These are phyloP conservation scores for Cutaneotrichosporon sp. DNA, from an alignment of 1,284 basidiomycete species.

Conservation along the genomic window DNA sequence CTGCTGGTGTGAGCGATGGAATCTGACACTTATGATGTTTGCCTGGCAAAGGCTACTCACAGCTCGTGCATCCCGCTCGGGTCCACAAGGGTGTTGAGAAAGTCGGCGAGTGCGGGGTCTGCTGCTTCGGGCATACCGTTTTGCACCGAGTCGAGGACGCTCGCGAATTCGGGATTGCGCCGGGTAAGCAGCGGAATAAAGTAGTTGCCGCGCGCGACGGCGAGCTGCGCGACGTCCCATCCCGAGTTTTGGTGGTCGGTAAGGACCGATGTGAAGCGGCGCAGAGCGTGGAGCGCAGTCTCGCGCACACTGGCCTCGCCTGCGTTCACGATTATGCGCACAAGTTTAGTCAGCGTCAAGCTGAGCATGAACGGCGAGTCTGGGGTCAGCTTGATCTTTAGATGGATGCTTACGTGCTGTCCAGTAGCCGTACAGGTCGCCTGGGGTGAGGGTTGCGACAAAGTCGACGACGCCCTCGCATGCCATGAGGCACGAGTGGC, in stretches of 20 bases:
- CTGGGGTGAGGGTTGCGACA: background rate
- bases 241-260: slow-evolving; percentile 8
- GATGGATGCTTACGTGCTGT: slow-evolving; percentile 2
- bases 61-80: slow-evolving; percentile 10
- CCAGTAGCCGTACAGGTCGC: slow-evolving; percentile 10
- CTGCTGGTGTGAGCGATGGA: slow-evolving; percentile 4
- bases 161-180: slow-evolving; percentile 9
- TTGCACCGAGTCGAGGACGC: slow-evolving; percentile 7
- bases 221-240: slow-evolving; percentile 9
- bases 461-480: slow-evolving; percentile 8
- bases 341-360: slow-evolving; percentile 8
- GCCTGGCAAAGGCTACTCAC: slow-evolving; percentile 1
- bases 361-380: slow-evolving; percentile 12
- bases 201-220: slow-evolving; percentile 9
- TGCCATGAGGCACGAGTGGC: slow-evolving; percentile 10
- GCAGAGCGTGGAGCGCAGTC: slow-evolving; percentile 1
- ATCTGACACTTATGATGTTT: background rate
- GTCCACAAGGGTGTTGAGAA: slow-evolving; percentile 7
- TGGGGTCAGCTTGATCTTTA: background rate
- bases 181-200: slow-evolving; percentile 10
- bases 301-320: slow-evolving; percentile 5
- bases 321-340: slow-evolving; percentile 9
- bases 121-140: slow-evolving; percentile 1
- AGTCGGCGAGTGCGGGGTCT: slow-evolving; percentile 4
- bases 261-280: slow-evolving; percentile 4